Conservation (phyloP, 2,329 filamentous ascomycete species). For the Ceratocystis cubensis region DNA sequence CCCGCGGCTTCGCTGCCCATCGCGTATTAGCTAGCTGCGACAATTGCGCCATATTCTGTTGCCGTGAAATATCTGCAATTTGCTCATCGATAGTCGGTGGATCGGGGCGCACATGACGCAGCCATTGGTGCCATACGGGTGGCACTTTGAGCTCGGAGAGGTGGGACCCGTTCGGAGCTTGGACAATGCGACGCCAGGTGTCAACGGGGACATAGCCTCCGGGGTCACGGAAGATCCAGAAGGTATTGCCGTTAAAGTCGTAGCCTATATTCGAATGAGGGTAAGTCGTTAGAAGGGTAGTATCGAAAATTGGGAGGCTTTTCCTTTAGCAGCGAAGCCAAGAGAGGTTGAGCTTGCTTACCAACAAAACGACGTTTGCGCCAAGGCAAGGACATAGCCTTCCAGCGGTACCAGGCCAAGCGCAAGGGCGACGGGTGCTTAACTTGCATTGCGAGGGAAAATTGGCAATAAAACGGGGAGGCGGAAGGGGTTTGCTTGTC, state of each 20-base stretch:
- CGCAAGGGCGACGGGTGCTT: conserved; percentile 20
- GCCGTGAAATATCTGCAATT: conserved; percentile 39
- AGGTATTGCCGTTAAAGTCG: conserved; percentile 55
- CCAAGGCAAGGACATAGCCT: conserved; percentile 50
- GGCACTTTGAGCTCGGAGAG: conserved; percentile 44
- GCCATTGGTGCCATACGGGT: conserved; percentile 57
- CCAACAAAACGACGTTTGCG: conserved; percentile 50
- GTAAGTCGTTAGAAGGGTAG: background rate
- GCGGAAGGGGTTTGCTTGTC: background rate
- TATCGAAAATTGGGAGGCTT: background rate
- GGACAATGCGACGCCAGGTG: conserved; percentile 50
- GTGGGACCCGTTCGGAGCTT: conserved; percentile 44
- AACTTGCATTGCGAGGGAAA: conserved; percentile 8
- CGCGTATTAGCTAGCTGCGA: conserved; percentile 50
- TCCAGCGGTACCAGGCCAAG: conserved; percentile 48
- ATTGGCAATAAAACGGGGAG: background rate
- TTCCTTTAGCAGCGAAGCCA: background rate
- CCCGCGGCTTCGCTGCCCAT: conserved; percentile 47
- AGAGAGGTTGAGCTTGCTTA: conserved; percentile 28
- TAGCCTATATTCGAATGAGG: conserved; percentile 34
- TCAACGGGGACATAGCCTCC: conserved; percentile 28
- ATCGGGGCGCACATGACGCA: conserved; percentile 44
- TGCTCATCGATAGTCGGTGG: conserved; percentile 48
- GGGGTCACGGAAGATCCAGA: conserved; percentile 52
- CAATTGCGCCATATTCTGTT: conserved; percentile 40